phyloP scores from a whole-genome alignment of 139 green algal species.

The Chlamydomonas asymmetrica region DNA sequence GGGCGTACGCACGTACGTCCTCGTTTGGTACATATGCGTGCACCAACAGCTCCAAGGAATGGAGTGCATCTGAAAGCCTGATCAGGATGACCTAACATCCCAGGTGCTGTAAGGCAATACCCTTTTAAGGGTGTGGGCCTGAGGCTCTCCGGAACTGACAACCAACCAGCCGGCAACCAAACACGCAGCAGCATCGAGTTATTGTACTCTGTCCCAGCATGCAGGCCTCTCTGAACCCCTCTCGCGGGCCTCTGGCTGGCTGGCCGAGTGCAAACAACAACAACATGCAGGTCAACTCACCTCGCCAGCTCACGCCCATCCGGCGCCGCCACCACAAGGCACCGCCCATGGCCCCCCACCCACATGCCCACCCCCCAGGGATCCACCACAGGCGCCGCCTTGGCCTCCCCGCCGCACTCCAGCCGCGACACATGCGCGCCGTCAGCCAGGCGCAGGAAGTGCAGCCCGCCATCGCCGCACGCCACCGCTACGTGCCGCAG shows the following conservation, averaged over 20 bases:
- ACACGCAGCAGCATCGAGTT: neutral
- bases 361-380: constrained; percentile 26
- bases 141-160: neutral
- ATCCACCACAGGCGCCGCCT: constrained; percentile 14
- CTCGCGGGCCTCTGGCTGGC: neutral
- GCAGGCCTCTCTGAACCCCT: neutral
- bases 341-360: constrained; percentile 22
- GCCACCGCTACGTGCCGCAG: constrained; percentile 22
- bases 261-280: neutral
- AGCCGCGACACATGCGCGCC: neutral
- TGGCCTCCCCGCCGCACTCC: constrained; percentile 22
- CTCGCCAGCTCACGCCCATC: neutral
- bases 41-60: neutral
- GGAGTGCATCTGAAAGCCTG: no score
- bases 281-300: no score
- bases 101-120: no score
- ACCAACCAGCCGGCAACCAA: neutral
- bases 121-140: neutral
- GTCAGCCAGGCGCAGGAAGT: constrained; percentile 15
- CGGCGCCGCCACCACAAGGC: constrained; percentile 9
- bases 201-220: neutral
- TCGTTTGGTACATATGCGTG: no score
- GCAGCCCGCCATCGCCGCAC: constrained; percentile 23
- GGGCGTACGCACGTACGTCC: no score
- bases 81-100: no score